These are phyloP conservation scores for Termitomyces sp. DNA, from an alignment of 768 basidiomycete species.

Conservation along the genomic window DNA sequence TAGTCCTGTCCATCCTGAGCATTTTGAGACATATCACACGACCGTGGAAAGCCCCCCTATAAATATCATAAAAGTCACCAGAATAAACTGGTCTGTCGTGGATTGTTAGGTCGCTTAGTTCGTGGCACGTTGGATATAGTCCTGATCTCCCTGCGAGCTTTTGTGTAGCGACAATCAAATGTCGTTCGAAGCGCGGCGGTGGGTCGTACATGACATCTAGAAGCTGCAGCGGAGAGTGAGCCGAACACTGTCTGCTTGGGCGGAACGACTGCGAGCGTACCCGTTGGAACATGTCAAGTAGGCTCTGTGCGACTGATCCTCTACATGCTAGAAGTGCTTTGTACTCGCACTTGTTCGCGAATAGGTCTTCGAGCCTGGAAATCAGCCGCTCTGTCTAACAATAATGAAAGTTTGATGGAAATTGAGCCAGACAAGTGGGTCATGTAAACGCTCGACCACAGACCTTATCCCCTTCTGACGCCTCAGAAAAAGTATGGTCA, in stretches of 20 bases:
- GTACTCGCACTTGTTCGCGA: background rate
- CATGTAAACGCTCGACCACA: background rate
- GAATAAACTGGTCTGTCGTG: background rate
- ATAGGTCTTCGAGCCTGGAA: constrained; percentile 1
- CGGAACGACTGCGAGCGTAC: background rate
- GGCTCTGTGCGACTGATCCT: background rate
- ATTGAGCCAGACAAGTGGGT: background rate
- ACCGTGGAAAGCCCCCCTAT: background rate
- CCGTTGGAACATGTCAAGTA: constrained; percentile 7
- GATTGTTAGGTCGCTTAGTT: background rate
- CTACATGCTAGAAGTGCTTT: background rate
- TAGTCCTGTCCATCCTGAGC: background rate
- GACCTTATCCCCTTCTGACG: constrained; percentile 2
- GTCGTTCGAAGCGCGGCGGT: constrained; percentile 1
- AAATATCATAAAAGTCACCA: background rate
- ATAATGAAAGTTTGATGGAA: background rate
- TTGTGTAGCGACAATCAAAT: constrained; percentile 3
- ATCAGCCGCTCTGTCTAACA: constrained; percentile 1
- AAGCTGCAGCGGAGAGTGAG: background rate
- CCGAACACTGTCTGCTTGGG: too few relatives aligned
- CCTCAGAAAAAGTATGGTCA: background rate
- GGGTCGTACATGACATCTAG: constrained; percentile 4
- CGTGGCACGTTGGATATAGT: background rate
- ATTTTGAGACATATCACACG: background rate
- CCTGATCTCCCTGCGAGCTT: background rate